A percentile compares a stretch with the other conserved stretches of the same genome.
Evolutionary conservation across 169 alveolate species (phyloP).

Genomic region (Plasmodium inui): DNA sequence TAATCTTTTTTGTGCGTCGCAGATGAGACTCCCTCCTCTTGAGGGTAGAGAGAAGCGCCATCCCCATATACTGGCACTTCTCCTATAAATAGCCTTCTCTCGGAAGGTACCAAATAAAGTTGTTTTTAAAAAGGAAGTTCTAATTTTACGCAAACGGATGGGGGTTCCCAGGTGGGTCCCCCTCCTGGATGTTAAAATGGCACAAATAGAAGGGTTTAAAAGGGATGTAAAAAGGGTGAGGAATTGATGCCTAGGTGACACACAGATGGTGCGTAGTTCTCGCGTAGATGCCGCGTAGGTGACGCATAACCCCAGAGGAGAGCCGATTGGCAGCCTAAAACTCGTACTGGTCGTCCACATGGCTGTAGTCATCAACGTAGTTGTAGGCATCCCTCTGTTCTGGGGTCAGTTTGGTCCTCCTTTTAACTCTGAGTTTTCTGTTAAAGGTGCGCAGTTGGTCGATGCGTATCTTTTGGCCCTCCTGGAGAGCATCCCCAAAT

Average conservation of each 20-base stretch:
- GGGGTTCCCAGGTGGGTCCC: not conserved
- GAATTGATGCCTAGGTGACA: not conserved
- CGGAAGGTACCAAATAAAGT: not conserved
- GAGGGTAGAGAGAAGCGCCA: not conserved
- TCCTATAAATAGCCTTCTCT: not conserved
- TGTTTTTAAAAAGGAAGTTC: not conserved
- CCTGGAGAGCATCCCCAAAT: constrained; percentile 84
- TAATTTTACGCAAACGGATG: not conserved
- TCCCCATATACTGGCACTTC: not conserved
- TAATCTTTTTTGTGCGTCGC: not conserved
- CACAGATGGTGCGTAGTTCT: not conserved
- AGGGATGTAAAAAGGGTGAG: not conserved
- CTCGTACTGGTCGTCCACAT: constrained; percentile 39
- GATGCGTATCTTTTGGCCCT: constrained; percentile 50
- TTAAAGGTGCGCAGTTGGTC: constrained; percentile 20
- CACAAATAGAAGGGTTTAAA: not conserved
- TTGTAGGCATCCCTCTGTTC: constrained; percentile 6
- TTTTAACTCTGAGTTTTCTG: constrained; percentile 11
- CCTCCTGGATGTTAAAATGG: not conserved
- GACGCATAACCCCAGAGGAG: not conserved
- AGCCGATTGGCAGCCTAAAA: not conserved
- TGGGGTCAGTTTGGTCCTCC: not conserved
- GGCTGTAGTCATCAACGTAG: constrained; percentile 25
- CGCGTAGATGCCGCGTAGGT: not conserved
- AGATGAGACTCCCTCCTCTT: not conserved